Evolutionary conservation across 169 alveolate species (phyloP).

Genomic region (Theileria luwenshuni): DNA sequence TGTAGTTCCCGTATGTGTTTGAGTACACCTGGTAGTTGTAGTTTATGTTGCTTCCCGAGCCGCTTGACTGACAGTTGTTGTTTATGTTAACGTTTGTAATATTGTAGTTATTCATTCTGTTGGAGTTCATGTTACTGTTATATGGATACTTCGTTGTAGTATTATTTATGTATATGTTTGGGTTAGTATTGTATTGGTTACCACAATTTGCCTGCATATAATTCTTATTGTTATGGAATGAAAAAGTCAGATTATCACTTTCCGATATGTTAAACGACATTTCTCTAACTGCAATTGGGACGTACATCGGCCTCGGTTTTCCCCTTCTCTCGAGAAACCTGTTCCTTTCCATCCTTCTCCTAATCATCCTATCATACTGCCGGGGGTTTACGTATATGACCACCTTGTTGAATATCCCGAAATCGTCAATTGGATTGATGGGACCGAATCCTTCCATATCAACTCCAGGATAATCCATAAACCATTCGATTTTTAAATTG

Average conservation of each 20-base stretch:
- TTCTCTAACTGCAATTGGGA: slow-evolving; percentile 44
- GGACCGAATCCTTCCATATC: slow-evolving; percentile 3
- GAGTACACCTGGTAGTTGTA: too few relatives aligned
- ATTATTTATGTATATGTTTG: background rate
- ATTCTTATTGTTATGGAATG: background rate
- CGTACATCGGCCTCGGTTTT: slow-evolving; percentile 22
- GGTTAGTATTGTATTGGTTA: background rate
- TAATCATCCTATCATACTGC: slow-evolving; percentile 56
- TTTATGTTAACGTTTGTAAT: background rate
- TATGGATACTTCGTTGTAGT: background rate
- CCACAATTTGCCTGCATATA: background rate
- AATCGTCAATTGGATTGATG: background rate
- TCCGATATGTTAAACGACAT: background rate
- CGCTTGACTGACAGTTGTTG: background rate
- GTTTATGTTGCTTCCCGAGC: background rate
- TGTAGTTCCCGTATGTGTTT: too few relatives aligned
- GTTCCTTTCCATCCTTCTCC: slow-evolving; percentile 50
- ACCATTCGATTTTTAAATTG: too few relatives aligned
- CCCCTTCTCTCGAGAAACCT: slow-evolving; percentile 40
- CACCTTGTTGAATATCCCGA: slow-evolving; percentile 20
- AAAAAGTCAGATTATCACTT: background rate
- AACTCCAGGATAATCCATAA: too few relatives aligned
- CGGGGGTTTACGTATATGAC: slow-evolving; percentile 51
- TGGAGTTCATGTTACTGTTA: background rate
- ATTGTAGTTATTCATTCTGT: background rate